Evolutionary conservation across 2,329 filamentous ascomycete genomes (phyloP).

Genomic region (Stenocarpella maydis): DNA sequence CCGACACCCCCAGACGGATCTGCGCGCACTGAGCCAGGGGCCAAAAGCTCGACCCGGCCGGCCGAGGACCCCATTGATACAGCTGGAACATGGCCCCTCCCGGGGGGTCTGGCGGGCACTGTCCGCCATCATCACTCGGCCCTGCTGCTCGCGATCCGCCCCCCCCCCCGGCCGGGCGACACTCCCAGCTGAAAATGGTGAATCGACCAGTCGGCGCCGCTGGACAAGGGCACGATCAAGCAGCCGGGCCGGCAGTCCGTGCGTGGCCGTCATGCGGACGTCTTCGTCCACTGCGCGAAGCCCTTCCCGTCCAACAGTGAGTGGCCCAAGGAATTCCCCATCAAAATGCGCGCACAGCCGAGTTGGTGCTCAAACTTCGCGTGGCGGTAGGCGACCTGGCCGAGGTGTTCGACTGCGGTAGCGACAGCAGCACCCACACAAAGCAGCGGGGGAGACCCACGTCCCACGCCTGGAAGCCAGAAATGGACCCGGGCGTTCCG

Average conservation of each 20-base stretch:
- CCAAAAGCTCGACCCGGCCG: background rate
- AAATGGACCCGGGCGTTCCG: background rate
- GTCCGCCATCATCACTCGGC: background rate
- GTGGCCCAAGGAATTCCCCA: too few relatives aligned
- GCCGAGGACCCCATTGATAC: too few relatives aligned
- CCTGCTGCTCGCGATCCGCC: too few relatives aligned
- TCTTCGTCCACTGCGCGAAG: background rate
- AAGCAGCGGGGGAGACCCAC: too few relatives aligned
- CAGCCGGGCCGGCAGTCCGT: background rate
- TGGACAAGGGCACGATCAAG: background rate
- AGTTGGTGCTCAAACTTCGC: too few relatives aligned
- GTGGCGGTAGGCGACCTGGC: background rate
- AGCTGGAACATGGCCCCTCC: too few relatives aligned
- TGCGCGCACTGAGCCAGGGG: too few relatives aligned
- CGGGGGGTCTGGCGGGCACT: background rate
- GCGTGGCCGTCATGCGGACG: background rate
- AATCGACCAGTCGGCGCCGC: too few relatives aligned
- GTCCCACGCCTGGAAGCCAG: background rate
- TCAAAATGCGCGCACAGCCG: too few relatives aligned
- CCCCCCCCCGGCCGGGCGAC: too few relatives aligned
- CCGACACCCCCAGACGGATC: too few relatives aligned
- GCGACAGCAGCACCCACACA: background rate
- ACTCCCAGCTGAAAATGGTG: too few relatives aligned
- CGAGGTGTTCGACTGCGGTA: background rate
- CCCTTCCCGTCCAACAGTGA: background rate